phyloP scores from a whole-genome alignment of 2,329 filamentous ascomycete species.

The Drechmeria coniospora region DNA sequence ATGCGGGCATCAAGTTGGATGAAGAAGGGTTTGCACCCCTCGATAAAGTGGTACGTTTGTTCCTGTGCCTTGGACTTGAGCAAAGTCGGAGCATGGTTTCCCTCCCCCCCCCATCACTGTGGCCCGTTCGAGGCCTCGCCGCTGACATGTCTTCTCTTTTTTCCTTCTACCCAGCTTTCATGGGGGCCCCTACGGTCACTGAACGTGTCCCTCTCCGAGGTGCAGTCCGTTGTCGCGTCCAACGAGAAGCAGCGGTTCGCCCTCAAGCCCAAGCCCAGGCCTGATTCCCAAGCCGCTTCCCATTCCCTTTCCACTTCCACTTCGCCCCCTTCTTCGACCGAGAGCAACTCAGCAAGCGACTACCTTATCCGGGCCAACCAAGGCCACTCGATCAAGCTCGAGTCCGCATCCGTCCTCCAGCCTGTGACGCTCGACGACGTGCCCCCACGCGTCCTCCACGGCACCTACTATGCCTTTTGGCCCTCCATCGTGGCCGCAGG shows the following conservation, averaged over 20 bases:
- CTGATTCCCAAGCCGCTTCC: conserved; percentile 1
- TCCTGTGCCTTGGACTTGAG: too few species aligned
- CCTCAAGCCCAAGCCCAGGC: conserved; percentile 41
- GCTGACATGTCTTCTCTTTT: conserved; percentile 1
- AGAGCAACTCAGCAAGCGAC: conserved; percentile 36
- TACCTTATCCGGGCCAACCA: conserved; percentile 92
- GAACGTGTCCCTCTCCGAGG: conserved; percentile 58
- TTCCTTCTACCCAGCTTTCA: conserved; percentile 23
- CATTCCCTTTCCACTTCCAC: background rate
- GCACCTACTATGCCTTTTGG: conserved; percentile 78
- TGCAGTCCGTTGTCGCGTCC: conserved; percentile 50
- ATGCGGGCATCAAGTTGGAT: conserved; percentile 41
- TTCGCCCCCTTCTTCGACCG: conserved; percentile 2
- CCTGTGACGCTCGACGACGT: conserved; percentile 50
- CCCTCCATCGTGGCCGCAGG: conserved; percentile 56
- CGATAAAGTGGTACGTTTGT: conserved; percentile 38
- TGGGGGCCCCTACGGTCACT: conserved; percentile 49
- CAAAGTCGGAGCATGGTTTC: too few species aligned
- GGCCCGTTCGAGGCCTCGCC: too few species aligned
- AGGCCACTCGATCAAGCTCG: conserved; percentile 71
- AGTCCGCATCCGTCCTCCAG: conserved; percentile 54
- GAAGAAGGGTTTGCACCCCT: conserved; percentile 42
- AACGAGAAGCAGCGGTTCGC: conserved; percentile 90
- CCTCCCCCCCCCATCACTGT: background rate
- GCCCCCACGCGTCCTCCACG: conserved; percentile 62